Evolutionary conservation across 2,329 filamentous ascomycete species (phyloP), one percentile per base, ranked within the genome.

Genomic region (Drechslerella coelobrocha): DNA sequence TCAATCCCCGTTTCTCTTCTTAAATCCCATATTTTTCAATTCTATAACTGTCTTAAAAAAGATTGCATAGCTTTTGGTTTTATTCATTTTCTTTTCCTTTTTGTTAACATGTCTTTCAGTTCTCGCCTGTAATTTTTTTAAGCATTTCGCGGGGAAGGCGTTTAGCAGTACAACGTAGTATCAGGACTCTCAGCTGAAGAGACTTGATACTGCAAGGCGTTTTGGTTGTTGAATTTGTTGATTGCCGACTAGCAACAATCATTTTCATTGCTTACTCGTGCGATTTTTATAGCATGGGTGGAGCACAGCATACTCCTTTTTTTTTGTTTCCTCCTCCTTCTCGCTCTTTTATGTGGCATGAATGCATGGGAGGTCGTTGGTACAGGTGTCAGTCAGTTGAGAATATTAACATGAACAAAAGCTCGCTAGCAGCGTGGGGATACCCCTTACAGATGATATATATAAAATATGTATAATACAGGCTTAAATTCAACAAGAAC

Each of bases 121-220:
- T 10, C 12, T 39, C 34, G 34, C 17, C n/a, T 45, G 41, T 45
- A 45, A 14, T 45, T 45, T 45, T 45, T n/a, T n/a, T n/a, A n/a
- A 45, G 41, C 41, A 45, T 45, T 21, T 45, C 19, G 41, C n/a
- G 21, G 41, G 41, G 41, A 39, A 39, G 41, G 41, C 41, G 41
- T 45, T 45, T 19, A 8, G 19, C n/a, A 19, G n/a, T 8, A 19
- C 17, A 14, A 4, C 34, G 2, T 39, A 14, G 12, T 34, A 14
- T n/a, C 17, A n/a, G 12, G 12, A 14, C 34, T 39, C 17, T n/a
- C 34, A 39, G 34, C n/a, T n/a, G n/a, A n/a, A n/a, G n/a, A n/a
- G n/a, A n/a, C n/a, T n/a, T n/a, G n/a, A n/a, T n/a, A n/a, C n/a
- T n/a, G n/a, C n/a, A n/a, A n/a, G n/a, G n/a, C n/a, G n/a, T n/a